Evolutionary conservation across 2,329 filamentous ascomycete genomes (phyloP).

Genomic region (Fusarium graminum): DNA sequence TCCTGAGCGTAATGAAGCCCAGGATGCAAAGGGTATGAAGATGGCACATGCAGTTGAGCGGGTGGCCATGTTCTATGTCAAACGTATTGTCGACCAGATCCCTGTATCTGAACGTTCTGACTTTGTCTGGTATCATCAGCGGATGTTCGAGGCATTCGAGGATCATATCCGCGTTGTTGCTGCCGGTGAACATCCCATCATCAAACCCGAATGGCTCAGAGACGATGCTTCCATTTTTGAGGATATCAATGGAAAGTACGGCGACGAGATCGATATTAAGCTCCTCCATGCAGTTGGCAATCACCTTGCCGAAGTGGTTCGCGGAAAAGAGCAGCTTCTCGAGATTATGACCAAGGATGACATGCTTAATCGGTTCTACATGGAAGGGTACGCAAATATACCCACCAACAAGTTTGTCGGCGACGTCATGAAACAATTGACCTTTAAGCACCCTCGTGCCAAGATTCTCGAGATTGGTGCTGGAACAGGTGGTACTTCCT

Average conservation of each 20-base stretch:
- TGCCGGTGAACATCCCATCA: background rate
- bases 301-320: slow-evolving; percentile 8
- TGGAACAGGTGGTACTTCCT: slow-evolving; percentile 18
- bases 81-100: background rate
- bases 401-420: background rate
- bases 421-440: slow-evolving; percentile 9
- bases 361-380: slow-evolving; percentile 54
- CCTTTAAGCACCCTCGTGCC: slow-evolving; percentile 3
- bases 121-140: background rate
- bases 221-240: background rate
- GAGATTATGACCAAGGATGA: slow-evolving; percentile 32
- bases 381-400: background rate
- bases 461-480: slow-evolving; percentile 20
- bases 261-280: slow-evolving; percentile 14
- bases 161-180: background rate
- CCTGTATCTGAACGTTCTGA: background rate
- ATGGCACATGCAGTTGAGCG: slow-evolving; percentile 6
- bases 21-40: slow-evolving; percentile 4
- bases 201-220: background rate
- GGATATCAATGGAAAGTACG: background rate
- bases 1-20: background rate
- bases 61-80: slow-evolving; percentile 3
- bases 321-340: slow-evolving; percentile 4
- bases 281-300: slow-evolving; percentile 3
- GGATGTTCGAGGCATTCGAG: slow-evolving; percentile 2